Conservation (phyloP, 2,329 filamentous ascomycete species). For the Aspergillus brunneoviolaceus region DNA sequence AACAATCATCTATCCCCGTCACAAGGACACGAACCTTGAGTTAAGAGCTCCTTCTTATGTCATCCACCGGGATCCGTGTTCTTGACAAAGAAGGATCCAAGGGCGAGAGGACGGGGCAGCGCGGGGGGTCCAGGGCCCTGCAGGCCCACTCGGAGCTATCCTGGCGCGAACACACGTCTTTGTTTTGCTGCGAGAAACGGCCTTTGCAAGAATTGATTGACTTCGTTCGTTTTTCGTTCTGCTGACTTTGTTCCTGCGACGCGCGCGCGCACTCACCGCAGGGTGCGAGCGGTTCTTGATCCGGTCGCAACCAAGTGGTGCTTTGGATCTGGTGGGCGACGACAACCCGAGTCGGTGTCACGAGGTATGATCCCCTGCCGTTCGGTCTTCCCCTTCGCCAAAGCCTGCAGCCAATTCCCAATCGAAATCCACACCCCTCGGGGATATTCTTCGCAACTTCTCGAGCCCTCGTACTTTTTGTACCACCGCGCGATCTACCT, state of each 20-base stretch:
- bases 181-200: constrained; percentile 3
- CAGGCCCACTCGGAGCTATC: constrained; percentile 15
- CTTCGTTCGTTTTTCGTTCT: not conserved
- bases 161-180: constrained; percentile 1
- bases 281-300: not conserved
- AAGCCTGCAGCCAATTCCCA: constrained; percentile 8
- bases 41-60: constrained; percentile 11
- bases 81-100: constrained; percentile 16
- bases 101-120: constrained; percentile 12
- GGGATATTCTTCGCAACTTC: constrained; percentile 5
- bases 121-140: constrained; percentile 12
- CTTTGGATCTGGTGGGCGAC: not conserved
- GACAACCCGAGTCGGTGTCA: constrained; percentile 8
- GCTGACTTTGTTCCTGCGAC: not conserved
- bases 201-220: constrained; percentile 1
- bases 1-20: constrained; percentile 4
- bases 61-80: constrained; percentile 17
- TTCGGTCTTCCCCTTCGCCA: constrained; percentile 3
- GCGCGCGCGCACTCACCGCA: not conserved
- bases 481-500: constrained; percentile 4
- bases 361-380: constrained; percentile 6
- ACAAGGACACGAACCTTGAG: constrained; percentile 13
- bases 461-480: not conserved
- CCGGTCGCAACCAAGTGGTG: not conserved
- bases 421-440: not conserved